Percentiles rank a stretch among this genome's conserved stretches.
Conservation (phyloP, 1,139 yeast genomes). For the Candida neerlandica region DNA sequence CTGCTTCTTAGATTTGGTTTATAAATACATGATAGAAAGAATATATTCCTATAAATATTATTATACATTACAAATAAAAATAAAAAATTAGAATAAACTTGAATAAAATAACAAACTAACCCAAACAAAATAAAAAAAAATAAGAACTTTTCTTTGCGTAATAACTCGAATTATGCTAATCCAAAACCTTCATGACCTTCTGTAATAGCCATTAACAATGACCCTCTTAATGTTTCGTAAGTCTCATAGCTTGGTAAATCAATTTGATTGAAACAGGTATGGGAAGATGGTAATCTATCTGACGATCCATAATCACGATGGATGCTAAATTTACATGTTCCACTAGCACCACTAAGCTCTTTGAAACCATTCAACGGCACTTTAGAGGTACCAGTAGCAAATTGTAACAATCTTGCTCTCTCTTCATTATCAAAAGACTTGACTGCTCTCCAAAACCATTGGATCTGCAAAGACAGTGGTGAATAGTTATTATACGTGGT, state of each 20-base stretch:
- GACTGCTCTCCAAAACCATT: conserved; percentile 99
- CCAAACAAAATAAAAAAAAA: no score
- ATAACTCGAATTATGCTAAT: conserved; percentile 46
- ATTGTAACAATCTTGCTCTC: conserved; percentile 89
- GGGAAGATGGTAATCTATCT: conserved; percentile 91
- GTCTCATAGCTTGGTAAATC: conserved; percentile 92
- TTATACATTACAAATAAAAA: conserved; percentile 1
- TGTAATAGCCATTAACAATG: conserved; percentile 80
- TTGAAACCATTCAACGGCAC: conserved; percentile 95
- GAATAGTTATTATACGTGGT: conserved; percentile 83
- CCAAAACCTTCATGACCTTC: conserved; percentile 99
- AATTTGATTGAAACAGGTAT: conserved; percentile 93
- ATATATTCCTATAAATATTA: conserved; percentile 5
- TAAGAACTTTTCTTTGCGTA: background rate
- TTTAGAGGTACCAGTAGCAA: conserved; percentile 96
- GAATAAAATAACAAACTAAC: background rate
- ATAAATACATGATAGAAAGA: conserved; percentile 1
- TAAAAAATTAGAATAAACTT: conserved; percentile 3
- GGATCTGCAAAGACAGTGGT: conserved; percentile 82
- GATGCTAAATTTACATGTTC: conserved; percentile 83
- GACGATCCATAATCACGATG: conserved; percentile 87
- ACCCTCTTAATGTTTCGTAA: conserved; percentile 81
- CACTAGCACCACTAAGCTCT: conserved; percentile 86
- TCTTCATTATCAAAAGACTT: conserved; percentile 93
- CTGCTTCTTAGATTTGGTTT: conserved; percentile 1